Percentiles rank a stretch among this genome's conserved stretches.
phyloP scores from a whole-genome alignment of 768 basidiomycete genomes.

The Coprinellus micaceus region DNA sequence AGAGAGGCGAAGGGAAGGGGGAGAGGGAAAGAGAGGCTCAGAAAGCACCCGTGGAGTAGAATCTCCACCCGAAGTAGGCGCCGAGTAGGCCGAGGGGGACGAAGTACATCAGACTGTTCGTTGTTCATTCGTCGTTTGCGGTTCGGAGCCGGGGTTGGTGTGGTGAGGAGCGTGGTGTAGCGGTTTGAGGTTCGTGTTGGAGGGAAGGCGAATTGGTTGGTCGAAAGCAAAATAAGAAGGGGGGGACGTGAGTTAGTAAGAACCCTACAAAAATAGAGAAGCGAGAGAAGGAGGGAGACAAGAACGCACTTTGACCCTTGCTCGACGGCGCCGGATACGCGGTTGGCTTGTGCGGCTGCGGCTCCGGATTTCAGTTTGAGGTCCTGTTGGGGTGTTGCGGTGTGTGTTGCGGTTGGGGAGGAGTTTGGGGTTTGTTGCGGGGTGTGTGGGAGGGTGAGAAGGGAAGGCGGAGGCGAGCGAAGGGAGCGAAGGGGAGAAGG shows the following conservation, averaged over 20 bases:
- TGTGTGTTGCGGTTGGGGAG: background rate
- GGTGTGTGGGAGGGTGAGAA: background rate
- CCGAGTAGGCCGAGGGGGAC: constrained; percentile 74
- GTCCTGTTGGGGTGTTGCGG: constrained; percentile 29
- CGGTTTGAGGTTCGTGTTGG: too few species aligned
- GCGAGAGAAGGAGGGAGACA: constrained; percentile 12
- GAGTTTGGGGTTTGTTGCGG: background rate
- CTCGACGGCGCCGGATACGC: constrained; percentile 53
- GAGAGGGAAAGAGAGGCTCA: constrained; percentile 16
- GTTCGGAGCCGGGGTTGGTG: too few species aligned
- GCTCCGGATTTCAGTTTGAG: constrained; percentile 52
- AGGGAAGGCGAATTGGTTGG: too few species aligned
- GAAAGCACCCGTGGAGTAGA: constrained; percentile 52
- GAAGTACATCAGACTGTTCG: constrained; percentile 72
- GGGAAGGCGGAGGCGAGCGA: too few species aligned
- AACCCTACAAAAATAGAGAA: too few species aligned
- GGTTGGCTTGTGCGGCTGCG: constrained; percentile 40
- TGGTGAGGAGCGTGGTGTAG: too few species aligned
- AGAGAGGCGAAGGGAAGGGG: too few species aligned
- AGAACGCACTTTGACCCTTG: constrained; percentile 62
- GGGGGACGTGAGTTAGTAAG: background rate
- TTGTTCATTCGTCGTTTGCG: too few species aligned
- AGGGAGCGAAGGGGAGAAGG: constrained; percentile 2
- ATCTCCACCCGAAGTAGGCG: constrained; percentile 87
- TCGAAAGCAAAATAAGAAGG: background rate